These are phyloP conservation scores for Cladophialophora carrionii DNA, from an alignment of 2,329 filamentous ascomycete genomes.

Conservation along the genomic window DNA sequence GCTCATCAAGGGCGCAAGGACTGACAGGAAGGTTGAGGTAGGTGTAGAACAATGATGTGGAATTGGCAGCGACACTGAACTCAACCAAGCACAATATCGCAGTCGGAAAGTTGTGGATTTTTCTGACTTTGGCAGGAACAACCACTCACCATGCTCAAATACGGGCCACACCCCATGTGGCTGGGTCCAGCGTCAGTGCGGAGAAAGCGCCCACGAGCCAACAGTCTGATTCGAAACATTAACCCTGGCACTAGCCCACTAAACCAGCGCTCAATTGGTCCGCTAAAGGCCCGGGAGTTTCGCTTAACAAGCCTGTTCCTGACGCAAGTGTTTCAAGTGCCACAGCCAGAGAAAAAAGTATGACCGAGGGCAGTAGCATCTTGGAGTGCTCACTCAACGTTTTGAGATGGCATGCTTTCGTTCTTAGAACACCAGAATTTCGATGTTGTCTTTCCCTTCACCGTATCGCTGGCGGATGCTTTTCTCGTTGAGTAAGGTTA, in stretches of 20 bases:
- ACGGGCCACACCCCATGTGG: not conserved
- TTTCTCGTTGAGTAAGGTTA: conserved; percentile 70
- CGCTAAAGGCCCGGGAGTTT: not conserved
- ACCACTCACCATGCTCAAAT: not conserved
- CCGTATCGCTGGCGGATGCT: conserved; percentile 56
- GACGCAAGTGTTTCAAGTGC: conserved; percentile 7
- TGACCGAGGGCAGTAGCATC: not conserved
- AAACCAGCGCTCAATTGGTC: not conserved
- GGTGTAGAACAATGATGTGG: not conserved
- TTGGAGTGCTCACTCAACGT: not conserved
- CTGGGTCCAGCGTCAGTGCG: not conserved
- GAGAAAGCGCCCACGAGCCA: conserved; percentile 2
- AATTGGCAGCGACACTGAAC: not conserved
- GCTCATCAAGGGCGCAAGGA: not conserved
- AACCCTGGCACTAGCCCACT: not conserved
- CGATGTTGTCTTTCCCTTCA: conserved; percentile 18
- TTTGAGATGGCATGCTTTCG: not conserved
- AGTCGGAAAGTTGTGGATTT: not conserved
- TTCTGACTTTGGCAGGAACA: not conserved
- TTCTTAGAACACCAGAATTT: conserved; percentile 36
- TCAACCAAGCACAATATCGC: not conserved
- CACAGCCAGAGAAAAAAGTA: not conserved
- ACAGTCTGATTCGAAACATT: not conserved
- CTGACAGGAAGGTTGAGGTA: not conserved
- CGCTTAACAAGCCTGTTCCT: conserved; percentile 10